These are phyloP conservation scores for Daldinia sp. DNA, from an alignment of 2,329 filamentous ascomycete species.

Conservation along the genomic window DNA sequence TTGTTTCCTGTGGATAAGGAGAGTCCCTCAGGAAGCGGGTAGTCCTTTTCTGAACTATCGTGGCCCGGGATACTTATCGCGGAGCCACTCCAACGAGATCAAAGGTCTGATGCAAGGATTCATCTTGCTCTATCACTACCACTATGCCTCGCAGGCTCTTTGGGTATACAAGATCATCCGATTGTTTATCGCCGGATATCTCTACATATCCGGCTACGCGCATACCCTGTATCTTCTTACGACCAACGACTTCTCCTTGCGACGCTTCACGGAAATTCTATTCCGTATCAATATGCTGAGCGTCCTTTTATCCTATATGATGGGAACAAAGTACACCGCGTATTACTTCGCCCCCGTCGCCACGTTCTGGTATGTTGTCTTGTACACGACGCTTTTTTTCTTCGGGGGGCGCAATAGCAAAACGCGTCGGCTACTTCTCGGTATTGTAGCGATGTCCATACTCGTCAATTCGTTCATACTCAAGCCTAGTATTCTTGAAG, in stretches of 20 bases:
- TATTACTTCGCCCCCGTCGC: slow-evolving; percentile 68
- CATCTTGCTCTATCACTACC: slow-evolving; percentile 64
- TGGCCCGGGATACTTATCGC: slow-evolving; percentile 56
- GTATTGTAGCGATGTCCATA: slow-evolving; percentile 56
- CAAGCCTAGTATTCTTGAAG: slow-evolving; percentile 54
- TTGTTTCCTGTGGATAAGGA: not conserved
- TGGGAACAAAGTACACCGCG: slow-evolving; percentile 62
- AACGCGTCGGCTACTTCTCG: slow-evolving; percentile 53
- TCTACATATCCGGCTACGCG: slow-evolving; percentile 70
- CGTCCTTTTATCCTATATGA: slow-evolving; percentile 61
- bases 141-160: slow-evolving; percentile 58
- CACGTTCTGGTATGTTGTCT: slow-evolving; percentile 68
- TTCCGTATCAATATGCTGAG: slow-evolving; percentile 66
- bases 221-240: slow-evolving; percentile 67
- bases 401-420: slow-evolving; percentile 54
- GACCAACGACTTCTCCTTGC: slow-evolving; percentile 64
- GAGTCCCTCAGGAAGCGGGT: slow-evolving; percentile 12
- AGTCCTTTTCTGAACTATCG: slow-evolving; percentile 21
- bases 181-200: slow-evolving; percentile 63
- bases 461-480: slow-evolving; percentile 47
- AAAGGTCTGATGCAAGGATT: slow-evolving; percentile 72
- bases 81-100: slow-evolving; percentile 69
- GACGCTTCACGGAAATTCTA: slow-evolving; percentile 60
- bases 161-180: slow-evolving; percentile 64
- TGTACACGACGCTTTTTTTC: slow-evolving; percentile 61